Conservation (phyloP, 2,329 filamentous ascomycete genomes). For the Cladophialophora psammophila region DNA sequence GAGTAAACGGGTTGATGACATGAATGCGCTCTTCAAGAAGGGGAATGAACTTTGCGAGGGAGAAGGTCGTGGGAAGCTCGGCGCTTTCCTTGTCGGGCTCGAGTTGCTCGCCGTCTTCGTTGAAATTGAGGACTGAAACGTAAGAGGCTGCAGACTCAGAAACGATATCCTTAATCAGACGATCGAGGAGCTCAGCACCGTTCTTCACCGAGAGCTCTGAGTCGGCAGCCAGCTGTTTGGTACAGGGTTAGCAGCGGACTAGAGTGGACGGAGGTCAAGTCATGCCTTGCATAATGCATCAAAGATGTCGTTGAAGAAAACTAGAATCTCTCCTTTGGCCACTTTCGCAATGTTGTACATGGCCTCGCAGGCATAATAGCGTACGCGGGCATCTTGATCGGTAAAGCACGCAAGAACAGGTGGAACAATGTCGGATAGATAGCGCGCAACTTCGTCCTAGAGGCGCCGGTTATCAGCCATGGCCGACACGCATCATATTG, state of each 20-base stretch:
- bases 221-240: constrained; percentile 82
- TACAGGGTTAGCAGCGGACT: constrained; percentile 31
- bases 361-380: constrained; percentile 98
- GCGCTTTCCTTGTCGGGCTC: constrained; percentile 46
- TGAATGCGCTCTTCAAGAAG: constrained; percentile 92
- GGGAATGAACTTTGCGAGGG: constrained; percentile 87
- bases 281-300: constrained; percentile 93
- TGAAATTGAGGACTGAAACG: constrained; percentile 80
- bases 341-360: constrained; percentile 99
- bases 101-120: constrained; percentile 54
- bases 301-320: constrained; percentile 99
- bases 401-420: constrained; percentile 97
- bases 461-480: constrained; percentile 7
- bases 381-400: constrained; percentile 94
- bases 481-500: neutral
- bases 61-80: constrained; percentile 85
- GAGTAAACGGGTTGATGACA: constrained; percentile 91
- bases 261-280: constrained; percentile 6
- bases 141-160: constrained; percentile 95
- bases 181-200: constrained; percentile 91
- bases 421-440: constrained; percentile 91
- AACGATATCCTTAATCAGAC: constrained; percentile 94
- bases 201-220: constrained; percentile 98
- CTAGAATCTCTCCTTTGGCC: constrained; percentile 93
- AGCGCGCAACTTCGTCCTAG: constrained; percentile 82